A percentile compares a stretch with the other conserved stretches of the same genome.
phyloP scores from a whole-genome alignment of 352 stramenopile species.

The Sclerospora graminicola region DNA sequence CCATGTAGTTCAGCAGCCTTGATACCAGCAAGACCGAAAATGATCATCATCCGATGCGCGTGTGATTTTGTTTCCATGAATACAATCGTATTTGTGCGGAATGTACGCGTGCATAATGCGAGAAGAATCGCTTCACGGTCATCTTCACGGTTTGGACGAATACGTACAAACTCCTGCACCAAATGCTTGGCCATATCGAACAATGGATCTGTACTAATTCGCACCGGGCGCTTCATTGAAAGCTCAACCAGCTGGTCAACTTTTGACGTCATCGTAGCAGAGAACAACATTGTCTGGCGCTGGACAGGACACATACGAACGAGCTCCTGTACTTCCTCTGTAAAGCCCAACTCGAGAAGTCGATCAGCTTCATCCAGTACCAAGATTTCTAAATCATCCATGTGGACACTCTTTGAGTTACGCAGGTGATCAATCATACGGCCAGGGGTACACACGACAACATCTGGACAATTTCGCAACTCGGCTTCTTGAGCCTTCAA shows the following conservation, averaged over 20 bases:
- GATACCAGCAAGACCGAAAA: constrained; percentile 92
- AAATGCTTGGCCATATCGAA: constrained; percentile 93
- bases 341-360: constrained; percentile 97
- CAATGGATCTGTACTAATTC: constrained; percentile 89
- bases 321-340: constrained; percentile 94
- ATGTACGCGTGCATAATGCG: constrained; percentile 92
- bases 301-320: constrained; percentile 92
- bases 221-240: constrained; percentile 94
- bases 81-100: constrained; percentile 93
- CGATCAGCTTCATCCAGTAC: constrained; percentile 93
- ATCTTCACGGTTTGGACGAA: constrained; percentile 84
- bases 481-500: constrained; percentile 92
- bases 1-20: constrained; percentile 97
- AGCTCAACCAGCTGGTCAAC: constrained; percentile 95
- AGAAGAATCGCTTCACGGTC: constrained; percentile 94
- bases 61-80: constrained; percentile 98
- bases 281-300: constrained; percentile 98
- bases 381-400: constrained; percentile 97
- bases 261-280: constrained; percentile 96
- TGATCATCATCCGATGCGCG: constrained; percentile 95
- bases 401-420: constrained; percentile 94
- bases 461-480: constrained; percentile 90
- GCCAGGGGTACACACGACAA: constrained; percentile 97
- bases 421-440: constrained; percentile 97
- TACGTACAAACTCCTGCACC: constrained; percentile 98